Percentiles rank a stretch among this genome's conserved stretches.
phyloP scores from a whole-genome alignment of 495 filamentous ascomycete genomes.

The Aspergillus sclerotiicarbonarius region DNA sequence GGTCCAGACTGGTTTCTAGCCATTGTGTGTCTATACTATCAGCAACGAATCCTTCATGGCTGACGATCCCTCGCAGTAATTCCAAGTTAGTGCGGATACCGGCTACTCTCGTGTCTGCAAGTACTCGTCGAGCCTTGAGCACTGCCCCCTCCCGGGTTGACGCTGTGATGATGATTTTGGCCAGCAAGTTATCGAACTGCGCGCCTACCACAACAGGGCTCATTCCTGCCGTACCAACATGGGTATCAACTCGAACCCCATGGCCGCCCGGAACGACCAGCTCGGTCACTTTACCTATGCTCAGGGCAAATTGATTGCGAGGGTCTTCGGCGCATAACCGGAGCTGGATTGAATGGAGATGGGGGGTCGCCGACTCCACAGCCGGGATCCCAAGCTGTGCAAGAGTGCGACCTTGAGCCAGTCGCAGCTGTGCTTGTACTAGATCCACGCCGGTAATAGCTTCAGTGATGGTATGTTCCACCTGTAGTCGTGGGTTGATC shows the following conservation, averaged over 20 bases:
- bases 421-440: conserved; percentile 51
- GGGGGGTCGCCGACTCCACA: conserved; percentile 30
- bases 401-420: conserved; percentile 52
- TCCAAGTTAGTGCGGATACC: conserved; percentile 58
- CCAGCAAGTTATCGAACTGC: conserved; percentile 59
- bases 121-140: conserved; percentile 50
- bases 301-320: conserved; percentile 50
- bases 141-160: conserved; percentile 50
- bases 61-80: conserved; percentile 52
- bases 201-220: conserved; percentile 44
- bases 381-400: conserved; percentile 37
- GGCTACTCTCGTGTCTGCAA: conserved; percentile 50
- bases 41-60: conserved; percentile 43
- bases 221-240: conserved; percentile 37
- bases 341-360: conserved; percentile 51
- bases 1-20: conserved; percentile 49
- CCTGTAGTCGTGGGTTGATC: conserved; percentile 61
- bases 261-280: conserved; percentile 54
- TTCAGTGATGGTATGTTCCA: conserved; percentile 56
- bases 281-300: conserved; percentile 55
- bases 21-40: conserved; percentile 55
- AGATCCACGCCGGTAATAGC: conserved; percentile 55
- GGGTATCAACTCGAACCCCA: conserved; percentile 56
- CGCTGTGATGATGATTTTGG: conserved; percentile 61
- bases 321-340: conserved; percentile 58